Conservation (phyloP, 2,329 filamentous ascomycete species). For the Zasmidium cellare region DNA sequence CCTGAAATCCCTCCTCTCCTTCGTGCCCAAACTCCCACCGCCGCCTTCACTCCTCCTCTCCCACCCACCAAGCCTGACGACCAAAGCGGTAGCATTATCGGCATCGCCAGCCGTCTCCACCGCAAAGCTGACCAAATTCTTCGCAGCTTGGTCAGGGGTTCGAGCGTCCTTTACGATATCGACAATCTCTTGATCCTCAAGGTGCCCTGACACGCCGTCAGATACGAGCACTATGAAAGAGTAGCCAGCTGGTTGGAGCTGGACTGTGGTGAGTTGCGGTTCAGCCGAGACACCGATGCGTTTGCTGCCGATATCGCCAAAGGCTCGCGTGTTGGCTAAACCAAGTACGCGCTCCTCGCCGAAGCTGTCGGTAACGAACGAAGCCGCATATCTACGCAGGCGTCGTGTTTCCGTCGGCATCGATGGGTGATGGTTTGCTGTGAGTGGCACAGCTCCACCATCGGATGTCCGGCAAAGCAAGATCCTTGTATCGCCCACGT, state of each 20-base stretch:
- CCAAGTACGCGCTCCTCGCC: slow-evolving; percentile 94
- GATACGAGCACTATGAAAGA: slow-evolving; percentile 85
- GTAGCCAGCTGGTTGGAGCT: slow-evolving; percentile 81
- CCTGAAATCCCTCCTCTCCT: slow-evolving; percentile 84
- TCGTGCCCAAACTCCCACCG: slow-evolving; percentile 83
- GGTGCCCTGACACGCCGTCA: slow-evolving; percentile 83
- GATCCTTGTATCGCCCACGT: slow-evolving; percentile 91
- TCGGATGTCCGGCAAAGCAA: slow-evolving; percentile 84
- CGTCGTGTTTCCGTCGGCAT: slow-evolving; percentile 79
- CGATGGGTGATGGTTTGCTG: slow-evolving; percentile 90
- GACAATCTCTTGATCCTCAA: slow-evolving; percentile 92
- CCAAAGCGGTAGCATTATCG: slow-evolving; percentile 65
- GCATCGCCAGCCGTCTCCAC: slow-evolving; percentile 71
- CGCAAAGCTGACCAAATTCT: slow-evolving; percentile 79
- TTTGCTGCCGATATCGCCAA: slow-evolving; percentile 90
- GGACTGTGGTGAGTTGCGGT: slow-evolving; percentile 78
- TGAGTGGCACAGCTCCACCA: slow-evolving; percentile 76
- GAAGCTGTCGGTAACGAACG: slow-evolving; percentile 92
- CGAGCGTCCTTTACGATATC: slow-evolving; percentile 92
- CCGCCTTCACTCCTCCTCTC: slow-evolving; percentile 78
- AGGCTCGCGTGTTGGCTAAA: slow-evolving; percentile 88
- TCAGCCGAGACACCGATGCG: slow-evolving; percentile 92
- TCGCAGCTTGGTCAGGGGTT: slow-evolving; percentile 83
- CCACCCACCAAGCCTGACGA: slow-evolving; percentile 65
- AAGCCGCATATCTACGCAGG: slow-evolving; percentile 79